These are phyloP conservation scores for Adansonia grandidieri DNA, from an alignment of 441 rosid genomes.

Conservation along the genomic window DNA sequence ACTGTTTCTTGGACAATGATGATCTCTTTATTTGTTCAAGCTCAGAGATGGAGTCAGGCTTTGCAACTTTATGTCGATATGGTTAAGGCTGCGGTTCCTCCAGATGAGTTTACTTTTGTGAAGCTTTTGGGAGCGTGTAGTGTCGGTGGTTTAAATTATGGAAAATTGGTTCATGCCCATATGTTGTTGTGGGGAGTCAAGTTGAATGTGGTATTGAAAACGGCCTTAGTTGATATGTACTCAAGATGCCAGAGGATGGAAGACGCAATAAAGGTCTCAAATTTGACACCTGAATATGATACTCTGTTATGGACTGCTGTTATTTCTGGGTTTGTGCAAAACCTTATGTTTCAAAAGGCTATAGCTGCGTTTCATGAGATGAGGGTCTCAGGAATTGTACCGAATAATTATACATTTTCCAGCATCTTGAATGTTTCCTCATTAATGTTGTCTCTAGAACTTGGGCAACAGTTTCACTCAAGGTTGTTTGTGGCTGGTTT, in stretches of 20 bases:
- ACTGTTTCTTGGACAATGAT: too few species aligned
- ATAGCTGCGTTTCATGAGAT: constrained; percentile 43
- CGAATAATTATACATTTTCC: constrained; percentile 47
- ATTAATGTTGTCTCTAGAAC: constrained; percentile 38
- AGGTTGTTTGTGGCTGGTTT: constrained; percentile 18
- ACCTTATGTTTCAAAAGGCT: constrained; percentile 44
- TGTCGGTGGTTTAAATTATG: constrained; percentile 36
- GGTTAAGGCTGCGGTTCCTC: too few species aligned
- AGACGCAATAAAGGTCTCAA: too few species aligned
- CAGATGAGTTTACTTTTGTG: too few species aligned
- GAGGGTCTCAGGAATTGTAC: constrained; percentile 42
- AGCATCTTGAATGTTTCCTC: constrained; percentile 48
- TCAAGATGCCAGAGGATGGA: too few species aligned
- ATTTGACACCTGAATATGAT: too few species aligned
- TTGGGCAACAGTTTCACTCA: constrained; percentile 55
- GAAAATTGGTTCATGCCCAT: constrained; percentile 50
- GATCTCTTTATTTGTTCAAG: too few species aligned
- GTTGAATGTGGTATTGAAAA: constrained; percentile 52
- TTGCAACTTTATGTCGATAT: too few species aligned
- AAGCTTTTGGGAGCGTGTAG: too few species aligned
- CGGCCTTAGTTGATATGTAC: constrained; percentile 31
- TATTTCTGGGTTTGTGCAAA: constrained; percentile 48
- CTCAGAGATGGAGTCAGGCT: too few species aligned
- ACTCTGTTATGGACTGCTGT: constrained; percentile 35
- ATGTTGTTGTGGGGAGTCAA: constrained; percentile 39